phyloP scores from a whole-genome alignment of 495 filamentous ascomycete species.

The Trypethelium eluteriae region DNA sequence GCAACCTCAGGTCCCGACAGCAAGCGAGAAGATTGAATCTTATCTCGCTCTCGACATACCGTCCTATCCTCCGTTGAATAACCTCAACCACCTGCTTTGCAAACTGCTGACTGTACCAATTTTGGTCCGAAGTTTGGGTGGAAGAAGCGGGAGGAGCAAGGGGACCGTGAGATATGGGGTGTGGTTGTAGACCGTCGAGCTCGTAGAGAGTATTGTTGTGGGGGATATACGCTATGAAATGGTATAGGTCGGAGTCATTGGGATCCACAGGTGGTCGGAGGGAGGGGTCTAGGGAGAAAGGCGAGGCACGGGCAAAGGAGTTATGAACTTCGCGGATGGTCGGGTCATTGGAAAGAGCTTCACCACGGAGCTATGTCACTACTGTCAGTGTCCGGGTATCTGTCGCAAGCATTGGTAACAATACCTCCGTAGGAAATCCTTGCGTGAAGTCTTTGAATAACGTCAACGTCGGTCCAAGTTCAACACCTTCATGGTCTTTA shows the following conservation, averaged over 20 bases:
- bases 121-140: neutral
- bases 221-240: slow-evolving; percentile 93
- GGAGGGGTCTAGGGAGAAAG: slow-evolving; percentile 79
- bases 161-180: slow-evolving; percentile 78
- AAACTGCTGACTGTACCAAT: slow-evolving; percentile 48
- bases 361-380: slow-evolving; percentile 47
- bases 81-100: slow-evolving; percentile 79
- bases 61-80: slow-evolving; percentile 69
- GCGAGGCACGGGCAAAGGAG: slow-evolving; percentile 76
- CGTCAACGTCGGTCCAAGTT: slow-evolving; percentile 54
- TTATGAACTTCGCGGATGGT: slow-evolving; percentile 90
- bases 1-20: slow-evolving; percentile 67
- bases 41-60: slow-evolving; percentile 83
- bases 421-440: slow-evolving; percentile 70
- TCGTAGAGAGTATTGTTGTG: slow-evolving; percentile 79
- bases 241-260: slow-evolving; percentile 75
- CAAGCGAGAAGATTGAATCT: slow-evolving; percentile 94
- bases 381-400: neutral
- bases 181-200: slow-evolving; percentile 86
- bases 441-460: slow-evolving; percentile 90
- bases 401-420: slow-evolving; percentile 1
- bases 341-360: slow-evolving; percentile 63
- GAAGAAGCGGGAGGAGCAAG: slow-evolving; percentile 40
- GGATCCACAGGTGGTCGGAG: slow-evolving; percentile 40
- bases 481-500: slow-evolving; percentile 46